Base-by-base conservation (phyloP, 345 rosid genomes). In the Corchorus olitorius region DNA sequence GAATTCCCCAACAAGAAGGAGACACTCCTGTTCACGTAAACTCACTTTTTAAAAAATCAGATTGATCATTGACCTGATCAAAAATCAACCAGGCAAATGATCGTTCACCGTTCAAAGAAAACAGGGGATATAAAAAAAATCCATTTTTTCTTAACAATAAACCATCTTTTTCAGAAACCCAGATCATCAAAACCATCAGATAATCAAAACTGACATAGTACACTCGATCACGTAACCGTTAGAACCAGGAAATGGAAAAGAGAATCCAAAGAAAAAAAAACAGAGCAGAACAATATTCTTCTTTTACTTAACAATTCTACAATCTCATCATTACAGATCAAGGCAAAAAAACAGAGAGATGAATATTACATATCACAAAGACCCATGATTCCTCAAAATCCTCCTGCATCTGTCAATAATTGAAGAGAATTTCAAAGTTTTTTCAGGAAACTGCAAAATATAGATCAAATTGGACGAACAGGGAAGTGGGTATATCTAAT, bases 361-460 rank as follows among this genome's bases (percentile, higher is more conserved):
- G 83, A 70, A 73, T 72, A 87, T 86, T 84, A 87, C 87, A 79
- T 80, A 83, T 82, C 11, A 73, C 34, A 62, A 48, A 80, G 69
- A 77, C 72, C 80, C 79, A 15, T 10, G 83, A 81, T 87, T 83
- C 86, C 73, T 73, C 79, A 77, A 87, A 80, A 72, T 83, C 87
- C 86, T 85, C 85, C 86, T 76, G 85, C 88, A 88, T 81, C 83
- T 49, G 78, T 73, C 79, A 75, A 81, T 72, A 82, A 85, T 49
- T 68, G 79, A 78, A 70, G 71, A 75, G 73, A 77, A 73, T 58
- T 74, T 62, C 77, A 75, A 68, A 75, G 63, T 65, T 80, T 77
- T 48, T 60, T 53, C 22, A 76, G 16, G 34, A 41, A 27, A 4
- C 8, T 48, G 75, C 65, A 75, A 69, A 78, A 22, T 72, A n/a